A percentile compares a stretch with the other conserved stretches of the same genome.
Evolutionary conservation across 441 rosid genomes (phyloP).

Genomic region (Gossypium aridum): DNA sequence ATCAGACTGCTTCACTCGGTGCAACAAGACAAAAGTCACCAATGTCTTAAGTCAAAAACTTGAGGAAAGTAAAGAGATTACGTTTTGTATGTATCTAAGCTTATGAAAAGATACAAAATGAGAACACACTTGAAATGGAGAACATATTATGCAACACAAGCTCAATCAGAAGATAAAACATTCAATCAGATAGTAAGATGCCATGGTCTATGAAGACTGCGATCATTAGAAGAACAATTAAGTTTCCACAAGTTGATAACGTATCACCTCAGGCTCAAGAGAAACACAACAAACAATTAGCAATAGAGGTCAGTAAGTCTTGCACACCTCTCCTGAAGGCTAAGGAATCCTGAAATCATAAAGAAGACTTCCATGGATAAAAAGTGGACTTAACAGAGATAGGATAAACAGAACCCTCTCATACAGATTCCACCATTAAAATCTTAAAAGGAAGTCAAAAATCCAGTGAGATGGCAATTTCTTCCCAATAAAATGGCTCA

Average conservation of each 20-base stretch:
- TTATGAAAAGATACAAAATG: background rate
- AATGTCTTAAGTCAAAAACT: background rate
- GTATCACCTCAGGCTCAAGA: background rate
- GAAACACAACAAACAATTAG: background rate
- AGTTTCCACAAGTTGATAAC: background rate
- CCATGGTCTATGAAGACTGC: background rate
- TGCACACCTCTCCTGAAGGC: background rate
- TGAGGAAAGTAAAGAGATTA: background rate
- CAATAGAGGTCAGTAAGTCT: background rate
- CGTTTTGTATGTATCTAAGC: background rate
- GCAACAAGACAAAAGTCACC: background rate
- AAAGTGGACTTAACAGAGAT: background rate
- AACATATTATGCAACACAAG: background rate
- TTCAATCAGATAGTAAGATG: background rate
- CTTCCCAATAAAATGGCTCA: background rate
- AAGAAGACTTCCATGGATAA: background rate
- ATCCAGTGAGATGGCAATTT: background rate
- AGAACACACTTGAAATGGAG: background rate
- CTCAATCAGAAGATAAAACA: background rate
- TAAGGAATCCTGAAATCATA: slow-evolving; percentile 1
- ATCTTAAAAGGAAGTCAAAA: background rate
- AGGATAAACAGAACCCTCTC: background rate
- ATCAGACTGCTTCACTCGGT: background rate
- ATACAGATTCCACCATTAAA: background rate
- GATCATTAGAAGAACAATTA: slow-evolving; percentile 1